Conservation (phyloP, 2,329 filamentous ascomycete genomes). For the Fusarium oxysporum region DNA sequence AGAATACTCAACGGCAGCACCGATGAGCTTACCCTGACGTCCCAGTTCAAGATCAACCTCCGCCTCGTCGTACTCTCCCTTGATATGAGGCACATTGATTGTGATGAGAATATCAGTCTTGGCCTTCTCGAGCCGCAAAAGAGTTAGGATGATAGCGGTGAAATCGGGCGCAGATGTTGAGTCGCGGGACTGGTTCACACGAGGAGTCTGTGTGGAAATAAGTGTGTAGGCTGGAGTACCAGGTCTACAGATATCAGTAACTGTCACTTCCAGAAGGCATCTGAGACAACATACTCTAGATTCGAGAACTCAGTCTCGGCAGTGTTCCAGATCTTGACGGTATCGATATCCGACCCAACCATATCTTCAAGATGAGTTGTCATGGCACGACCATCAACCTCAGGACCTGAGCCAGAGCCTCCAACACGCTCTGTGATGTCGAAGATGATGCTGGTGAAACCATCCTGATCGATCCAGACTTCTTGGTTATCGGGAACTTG, state of each 20-base stretch:
- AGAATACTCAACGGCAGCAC: constrained; percentile 75
- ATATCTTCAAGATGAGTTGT: constrained; percentile 77
- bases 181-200: constrained; percentile 49
- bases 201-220: constrained; percentile 71
- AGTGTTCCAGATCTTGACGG: constrained; percentile 74
- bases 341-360: constrained; percentile 71
- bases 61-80: constrained; percentile 77
- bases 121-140: constrained; percentile 80
- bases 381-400: constrained; percentile 76
- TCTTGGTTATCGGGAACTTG: constrained; percentile 91
- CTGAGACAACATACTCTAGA: constrained; percentile 59
- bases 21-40: constrained; percentile 75
- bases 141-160: constrained; percentile 80
- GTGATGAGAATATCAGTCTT: constrained; percentile 85
- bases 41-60: constrained; percentile 76
- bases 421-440: constrained; percentile 89
- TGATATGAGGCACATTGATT: constrained; percentile 88
- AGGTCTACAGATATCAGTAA: constrained; percentile 41
- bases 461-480: constrained; percentile 86
- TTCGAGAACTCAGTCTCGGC: constrained; percentile 69
- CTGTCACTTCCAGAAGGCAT: too few species aligned
- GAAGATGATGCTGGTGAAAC: constrained; percentile 88
- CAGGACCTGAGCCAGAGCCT: constrained; percentile 61
- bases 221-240: constrained; percentile 74
- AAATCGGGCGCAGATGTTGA: constrained; percentile 65